Base-by-base conservation (phyloP, 208 protist species). In the Angomonas desouzai region DNA sequence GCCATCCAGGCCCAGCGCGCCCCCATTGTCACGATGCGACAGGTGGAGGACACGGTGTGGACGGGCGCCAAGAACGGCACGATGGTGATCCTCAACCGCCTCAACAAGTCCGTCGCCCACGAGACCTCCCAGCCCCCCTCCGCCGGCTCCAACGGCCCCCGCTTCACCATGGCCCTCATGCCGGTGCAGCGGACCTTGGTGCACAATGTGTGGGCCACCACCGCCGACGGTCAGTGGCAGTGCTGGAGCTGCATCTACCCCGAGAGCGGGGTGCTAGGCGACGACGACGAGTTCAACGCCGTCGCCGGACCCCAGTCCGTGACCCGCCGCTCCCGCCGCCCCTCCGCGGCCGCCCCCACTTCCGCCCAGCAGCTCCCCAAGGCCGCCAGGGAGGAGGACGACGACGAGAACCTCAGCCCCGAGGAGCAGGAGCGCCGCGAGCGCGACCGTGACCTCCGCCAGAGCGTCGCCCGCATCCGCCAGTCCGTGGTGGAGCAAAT, bases 1-100 rank as follows among this genome's bases (percentile, higher is more conserved):
- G 59, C 70, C 25, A 57, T 86, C 45, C 70, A 65, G 4, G 74
- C 71, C 2, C 85, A 88, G 65, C 66, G 60, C 36, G 76, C 79
- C 10, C 76, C 85, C 20, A 64, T 91, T 3, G 74, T 76, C 6
- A 61, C 77, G 22, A 51, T 91, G 62, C 67, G 66, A 40, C 66
- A 70, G 58, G 64, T 91, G 32, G 77, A 63, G 25, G 74, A 83
- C 34, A 77, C 70, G 38, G 76, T 93, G 58, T 93, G 83, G 87
- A 83, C 68, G 38, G 79, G 84, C 56, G 81, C 69, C 55, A 88
- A 87, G 72, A 78, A 87, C 60, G 79, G 81, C 56, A 72, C 55
- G 27, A 67, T 93, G 27, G 68, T 83, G 64, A 74, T 83, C 49
- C 63, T 70, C n/a, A 64, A 77, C 62, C 68, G 81, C 68, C 68